phyloP scores from a whole-genome alignment of 2,329 filamentous ascomycete species.

The Ophiognomonia clavigignenti-juglandacearum region DNA sequence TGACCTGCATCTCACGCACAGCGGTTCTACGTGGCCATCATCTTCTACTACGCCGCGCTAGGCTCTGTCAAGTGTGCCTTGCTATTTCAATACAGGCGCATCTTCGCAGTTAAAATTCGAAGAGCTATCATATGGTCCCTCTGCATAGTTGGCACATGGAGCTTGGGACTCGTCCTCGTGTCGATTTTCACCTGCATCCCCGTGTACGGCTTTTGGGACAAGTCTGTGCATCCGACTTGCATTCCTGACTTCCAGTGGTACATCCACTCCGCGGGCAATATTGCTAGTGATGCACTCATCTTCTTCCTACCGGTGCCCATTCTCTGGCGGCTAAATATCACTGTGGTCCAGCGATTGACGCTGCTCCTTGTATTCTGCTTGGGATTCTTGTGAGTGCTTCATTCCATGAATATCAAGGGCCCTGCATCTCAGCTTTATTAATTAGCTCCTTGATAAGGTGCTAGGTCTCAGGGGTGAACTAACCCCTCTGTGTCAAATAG shows the following conservation, averaged over 20 bases:
- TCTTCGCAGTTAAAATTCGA: not conserved
- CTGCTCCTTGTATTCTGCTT: slow-evolving; percentile 2
- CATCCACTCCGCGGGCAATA: slow-evolving; percentile 4
- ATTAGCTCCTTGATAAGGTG: not conserved
- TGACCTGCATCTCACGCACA: too few relatives aligned
- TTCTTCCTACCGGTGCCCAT: not conserved
- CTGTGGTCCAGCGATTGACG: not conserved
- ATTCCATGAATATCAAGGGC: too few relatives aligned
- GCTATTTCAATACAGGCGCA: slow-evolving; percentile 4
- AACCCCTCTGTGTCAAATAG: not conserved
- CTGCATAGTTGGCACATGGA: not conserved
- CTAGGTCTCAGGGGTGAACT: too few relatives aligned
- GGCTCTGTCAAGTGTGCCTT: slow-evolving; percentile 2
- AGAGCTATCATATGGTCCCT: not conserved
- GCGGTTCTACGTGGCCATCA: slow-evolving; percentile 7
- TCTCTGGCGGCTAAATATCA: not conserved
- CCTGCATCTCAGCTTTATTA: not conserved
- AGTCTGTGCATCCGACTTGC: not conserved
- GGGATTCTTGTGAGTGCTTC: slow-evolving; percentile 3
- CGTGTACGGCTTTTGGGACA: not conserved
- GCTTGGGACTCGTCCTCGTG: not conserved
- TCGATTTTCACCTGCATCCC: slow-evolving; percentile 5
- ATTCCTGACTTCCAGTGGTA: slow-evolving; percentile 1
- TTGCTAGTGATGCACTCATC: slow-evolving; percentile 1
- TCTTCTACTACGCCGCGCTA: slow-evolving; percentile 2